These are phyloP conservation scores for Sisymbrium irio DNA, from an alignment of 345 rosid genomes.

Conservation along the genomic window DNA sequence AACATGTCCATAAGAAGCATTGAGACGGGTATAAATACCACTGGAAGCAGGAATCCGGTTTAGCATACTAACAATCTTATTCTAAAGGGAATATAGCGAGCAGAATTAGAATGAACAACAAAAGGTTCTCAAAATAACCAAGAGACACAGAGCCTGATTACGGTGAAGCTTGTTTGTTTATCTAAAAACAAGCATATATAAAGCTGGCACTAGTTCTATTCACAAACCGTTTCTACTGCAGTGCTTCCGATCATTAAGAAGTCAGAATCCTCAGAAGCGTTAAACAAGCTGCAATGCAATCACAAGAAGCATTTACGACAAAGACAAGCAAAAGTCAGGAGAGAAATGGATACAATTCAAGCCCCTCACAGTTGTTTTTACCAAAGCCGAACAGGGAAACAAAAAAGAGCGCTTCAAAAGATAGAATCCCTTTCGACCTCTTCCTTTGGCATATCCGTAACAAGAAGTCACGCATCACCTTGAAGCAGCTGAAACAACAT, in stretches of 20 bases:
- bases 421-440: constrained; percentile 72
- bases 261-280: constrained; percentile 72
- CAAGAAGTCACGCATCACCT: constrained; percentile 79
- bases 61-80: constrained; percentile 85
- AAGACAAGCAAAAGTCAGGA: neutral
- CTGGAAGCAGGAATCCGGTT: constrained; percentile 77
- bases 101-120: constrained; percentile 18
- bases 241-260: constrained; percentile 83
- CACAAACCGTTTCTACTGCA: constrained; percentile 67
- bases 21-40: constrained; percentile 76
- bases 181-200: neutral
- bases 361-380: neutral
- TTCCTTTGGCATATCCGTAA: constrained; percentile 76
- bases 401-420: neutral
- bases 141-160: neutral
- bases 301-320: constrained; percentile 1
- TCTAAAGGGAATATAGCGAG: constrained; percentile 89
- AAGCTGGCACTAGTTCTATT: neutral
- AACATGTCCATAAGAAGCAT: constrained; percentile 94
- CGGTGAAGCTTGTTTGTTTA: neutral
- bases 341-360: neutral
- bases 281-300: constrained; percentile 57
- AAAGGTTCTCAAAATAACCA: neutral
- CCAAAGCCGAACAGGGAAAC: neutral
- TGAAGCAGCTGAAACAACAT: constrained; percentile 51